phyloP scores from a whole-genome alignment of 1,284 basidiomycete genomes.

The Pterulicium gracile region DNA sequence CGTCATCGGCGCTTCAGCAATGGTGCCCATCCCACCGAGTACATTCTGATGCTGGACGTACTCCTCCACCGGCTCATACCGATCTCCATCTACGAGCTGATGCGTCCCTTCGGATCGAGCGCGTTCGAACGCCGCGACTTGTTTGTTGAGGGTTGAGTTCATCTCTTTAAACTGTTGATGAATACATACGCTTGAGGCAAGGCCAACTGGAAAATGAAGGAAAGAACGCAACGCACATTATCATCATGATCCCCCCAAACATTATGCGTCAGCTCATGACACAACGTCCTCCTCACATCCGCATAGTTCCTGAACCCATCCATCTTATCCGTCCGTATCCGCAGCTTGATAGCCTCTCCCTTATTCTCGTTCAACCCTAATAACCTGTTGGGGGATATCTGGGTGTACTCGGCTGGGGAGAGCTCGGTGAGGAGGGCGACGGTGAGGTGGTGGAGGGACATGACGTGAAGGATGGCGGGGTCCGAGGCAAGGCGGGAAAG shows the following conservation, averaged over 20 bases:
- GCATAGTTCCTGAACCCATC: conserved; percentile 61
- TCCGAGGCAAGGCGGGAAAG: conserved; percentile 55
- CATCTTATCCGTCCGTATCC: conserved; percentile 57
- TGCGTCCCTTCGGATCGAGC: conserved; percentile 42
- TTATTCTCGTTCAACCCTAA: conserved; percentile 61
- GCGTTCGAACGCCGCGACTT: conserved; percentile 59
- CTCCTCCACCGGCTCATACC: conserved; percentile 40
- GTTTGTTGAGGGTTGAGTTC: conserved; percentile 64
- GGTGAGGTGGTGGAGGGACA: conserved; percentile 54
- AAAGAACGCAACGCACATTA: conserved; percentile 35
- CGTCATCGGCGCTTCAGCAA: conserved; percentile 22
- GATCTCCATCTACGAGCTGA: conserved; percentile 29
- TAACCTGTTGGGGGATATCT: conserved; percentile 37
- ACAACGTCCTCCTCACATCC: conserved; percentile 56
- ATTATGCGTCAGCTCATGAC: conserved; percentile 72
- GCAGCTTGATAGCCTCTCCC: conserved; percentile 54
- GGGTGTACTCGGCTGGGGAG: conserved; percentile 56
- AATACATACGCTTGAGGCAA: background rate
- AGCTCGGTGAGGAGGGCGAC: conserved; percentile 64
- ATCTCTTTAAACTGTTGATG: conserved; percentile 62
- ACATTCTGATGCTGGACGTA: conserved; percentile 45
- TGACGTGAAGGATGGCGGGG: conserved; percentile 56
- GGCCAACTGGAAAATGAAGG: background rate
- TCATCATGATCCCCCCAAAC: conserved; percentile 62
- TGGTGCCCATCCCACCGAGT: conserved; percentile 28